Evolutionary conservation across 768 basidiomycete species (phyloP).

Genomic region (Leccinum truebloodii): DNA sequence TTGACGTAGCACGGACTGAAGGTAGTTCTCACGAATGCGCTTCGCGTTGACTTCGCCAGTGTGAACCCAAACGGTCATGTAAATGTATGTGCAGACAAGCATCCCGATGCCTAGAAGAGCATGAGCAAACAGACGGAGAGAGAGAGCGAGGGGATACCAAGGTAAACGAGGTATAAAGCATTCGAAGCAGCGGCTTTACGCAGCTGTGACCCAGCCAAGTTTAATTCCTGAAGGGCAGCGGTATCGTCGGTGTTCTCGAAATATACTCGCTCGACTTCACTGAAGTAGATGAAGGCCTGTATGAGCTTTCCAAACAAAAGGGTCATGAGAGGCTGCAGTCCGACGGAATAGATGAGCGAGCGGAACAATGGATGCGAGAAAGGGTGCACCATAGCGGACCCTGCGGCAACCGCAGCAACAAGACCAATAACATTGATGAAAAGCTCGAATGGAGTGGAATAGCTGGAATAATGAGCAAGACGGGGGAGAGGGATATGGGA

Average conservation of each 20-base stretch:
- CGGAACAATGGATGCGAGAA: neutral
- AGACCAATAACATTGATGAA: constrained; percentile 70
- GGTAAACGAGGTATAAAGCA: constrained; percentile 64
- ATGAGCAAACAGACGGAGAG: constrained; percentile 1
- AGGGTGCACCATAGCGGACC: constrained; percentile 69
- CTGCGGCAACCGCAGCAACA: constrained; percentile 70
- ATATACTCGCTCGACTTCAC: constrained; percentile 12
- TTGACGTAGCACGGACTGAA: constrained; percentile 79
- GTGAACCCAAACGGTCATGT: constrained; percentile 71
- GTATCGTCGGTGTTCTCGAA: constrained; percentile 29
- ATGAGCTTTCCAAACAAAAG: constrained; percentile 85
- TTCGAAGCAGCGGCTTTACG: constrained; percentile 51
- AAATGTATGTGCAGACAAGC: constrained; percentile 70
- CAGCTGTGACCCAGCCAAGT: constrained; percentile 48
- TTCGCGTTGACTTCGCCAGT: constrained; percentile 85
- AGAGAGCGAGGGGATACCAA: constrained; percentile 48
- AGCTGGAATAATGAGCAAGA: constrained; percentile 44
- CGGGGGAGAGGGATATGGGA: neutral
- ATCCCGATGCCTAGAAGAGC: constrained; percentile 61
- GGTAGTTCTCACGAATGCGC: constrained; percentile 82
- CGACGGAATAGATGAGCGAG: neutral
- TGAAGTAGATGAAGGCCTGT: constrained; percentile 68
- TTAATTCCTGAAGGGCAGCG: constrained; percentile 33
- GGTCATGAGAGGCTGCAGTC: constrained; percentile 69
- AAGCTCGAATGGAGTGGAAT: constrained; percentile 71